Evolutionary conservation across 2,329 filamentous ascomycete genomes (phyloP).

Genomic region (Sphaerostilbella broomeana): DNA sequence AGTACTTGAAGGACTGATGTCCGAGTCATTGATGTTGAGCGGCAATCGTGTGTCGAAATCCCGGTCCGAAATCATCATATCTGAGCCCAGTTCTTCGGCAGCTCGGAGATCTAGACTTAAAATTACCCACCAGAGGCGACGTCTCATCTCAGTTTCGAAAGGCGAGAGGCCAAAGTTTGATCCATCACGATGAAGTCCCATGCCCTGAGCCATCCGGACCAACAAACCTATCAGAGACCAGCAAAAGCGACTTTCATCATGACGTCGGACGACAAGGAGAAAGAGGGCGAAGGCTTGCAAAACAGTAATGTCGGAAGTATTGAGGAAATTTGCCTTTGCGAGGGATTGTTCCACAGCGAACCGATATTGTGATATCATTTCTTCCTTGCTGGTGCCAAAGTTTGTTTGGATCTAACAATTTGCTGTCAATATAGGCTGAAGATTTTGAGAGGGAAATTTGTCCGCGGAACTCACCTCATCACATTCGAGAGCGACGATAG

Average conservation of each 20-base stretch:
- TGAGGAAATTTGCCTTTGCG: slow-evolving; percentile 51
- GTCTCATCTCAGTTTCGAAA: slow-evolving; percentile 54
- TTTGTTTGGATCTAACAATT: slow-evolving; percentile 27
- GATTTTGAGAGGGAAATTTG: background rate
- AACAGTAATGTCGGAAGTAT: slow-evolving; percentile 48
- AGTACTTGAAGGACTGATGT: slow-evolving; percentile 40
- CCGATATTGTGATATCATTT: slow-evolving; percentile 42
- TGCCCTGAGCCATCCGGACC: slow-evolving; percentile 52
- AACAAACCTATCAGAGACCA: slow-evolving; percentile 55
- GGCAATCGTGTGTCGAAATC: slow-evolving; percentile 44
- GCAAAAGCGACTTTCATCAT: slow-evolving; percentile 46
- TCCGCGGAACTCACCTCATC: slow-evolving; percentile 41
- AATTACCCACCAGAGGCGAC: slow-evolving; percentile 57
- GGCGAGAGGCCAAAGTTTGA: slow-evolving; percentile 44
- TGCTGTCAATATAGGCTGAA: background rate
- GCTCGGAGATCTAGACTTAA: slow-evolving; percentile 49
- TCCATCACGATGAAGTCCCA: slow-evolving; percentile 55
- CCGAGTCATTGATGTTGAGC: slow-evolving; percentile 44
- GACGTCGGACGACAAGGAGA: slow-evolving; percentile 40
- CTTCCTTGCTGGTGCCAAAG: slow-evolving; percentile 37
- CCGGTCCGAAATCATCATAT: slow-evolving; percentile 35
- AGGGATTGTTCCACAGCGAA: slow-evolving; percentile 52
- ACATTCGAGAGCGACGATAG: slow-evolving; percentile 53
- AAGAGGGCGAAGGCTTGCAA: slow-evolving; percentile 55
- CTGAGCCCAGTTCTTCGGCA: slow-evolving; percentile 47